These are phyloP conservation scores for Lentinula sp. DNA, from an alignment of 768 basidiomycete genomes.

Conservation along the genomic window DNA sequence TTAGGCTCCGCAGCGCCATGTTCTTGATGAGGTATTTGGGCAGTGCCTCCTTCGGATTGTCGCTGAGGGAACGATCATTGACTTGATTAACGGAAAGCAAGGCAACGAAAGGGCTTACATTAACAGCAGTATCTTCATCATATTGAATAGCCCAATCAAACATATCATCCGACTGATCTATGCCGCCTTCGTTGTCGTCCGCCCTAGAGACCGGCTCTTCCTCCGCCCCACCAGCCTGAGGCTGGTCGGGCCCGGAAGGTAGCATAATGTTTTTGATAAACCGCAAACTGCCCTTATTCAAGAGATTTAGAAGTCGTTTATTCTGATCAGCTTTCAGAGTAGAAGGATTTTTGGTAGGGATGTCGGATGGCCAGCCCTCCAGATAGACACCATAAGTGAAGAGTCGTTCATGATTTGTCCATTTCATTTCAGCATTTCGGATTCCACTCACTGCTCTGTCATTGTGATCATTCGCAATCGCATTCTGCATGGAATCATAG, in stretches of 20 bases:
- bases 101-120: neutral
- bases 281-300: conserved; percentile 39
- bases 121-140: conserved; percentile 5
- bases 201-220: conserved; percentile 8
- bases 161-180: conserved; percentile 37
- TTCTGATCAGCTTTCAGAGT: conserved; percentile 49
- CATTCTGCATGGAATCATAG: conserved; percentile 8
- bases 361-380: conserved; percentile 55
- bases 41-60: neutral
- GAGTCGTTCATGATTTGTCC: conserved; percentile 60
- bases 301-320: conserved; percentile 41
- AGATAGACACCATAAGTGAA: conserved; percentile 52
- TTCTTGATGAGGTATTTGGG: neutral
- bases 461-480: neutral
- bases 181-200: conserved; percentile 23
- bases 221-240: neutral
- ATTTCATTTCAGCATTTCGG: conserved; percentile 70
- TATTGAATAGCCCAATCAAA: conserved; percentile 7
- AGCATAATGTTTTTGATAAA: conserved; percentile 31
- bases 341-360: conserved; percentile 61
- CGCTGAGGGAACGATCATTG: neutral
- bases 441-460: conserved; percentile 48
- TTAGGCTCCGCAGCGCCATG: neutral
- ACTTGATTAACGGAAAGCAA: neutral
- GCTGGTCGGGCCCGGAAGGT: neutral